Conservation (phyloP, 1,284 basidiomycete genomes). For the Ustilago nuda region DNA sequence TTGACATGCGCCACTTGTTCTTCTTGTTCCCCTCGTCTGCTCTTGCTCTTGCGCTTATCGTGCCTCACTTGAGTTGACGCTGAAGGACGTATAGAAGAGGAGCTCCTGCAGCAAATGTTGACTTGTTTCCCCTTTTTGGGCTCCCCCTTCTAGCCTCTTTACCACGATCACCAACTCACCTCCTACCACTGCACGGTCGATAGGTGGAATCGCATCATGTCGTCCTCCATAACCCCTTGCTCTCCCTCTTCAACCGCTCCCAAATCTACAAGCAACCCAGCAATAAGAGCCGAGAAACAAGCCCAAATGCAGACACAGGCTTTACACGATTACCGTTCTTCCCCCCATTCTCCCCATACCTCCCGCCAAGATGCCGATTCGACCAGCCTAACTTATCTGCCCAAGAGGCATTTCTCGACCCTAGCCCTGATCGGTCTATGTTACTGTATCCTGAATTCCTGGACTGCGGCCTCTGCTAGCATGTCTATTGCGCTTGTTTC, state of each 20-base stretch:
- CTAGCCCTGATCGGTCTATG: conserved; percentile 47
- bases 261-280: background rate
- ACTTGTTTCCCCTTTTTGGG: too few relatives aligned
- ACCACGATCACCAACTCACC: too few relatives aligned
- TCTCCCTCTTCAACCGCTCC: background rate
- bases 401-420: conserved; percentile 41
- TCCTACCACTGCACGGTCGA: too few relatives aligned
- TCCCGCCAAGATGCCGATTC: background rate
- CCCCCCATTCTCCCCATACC: background rate
- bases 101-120: too few relatives aligned
- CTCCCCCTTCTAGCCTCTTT: too few relatives aligned
- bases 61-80: too few relatives aligned
- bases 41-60: background rate
- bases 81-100: too few relatives aligned
- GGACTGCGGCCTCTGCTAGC: conserved; percentile 65
- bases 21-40: background rate
- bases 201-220: too few relatives aligned
- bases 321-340: conserved; percentile 32
- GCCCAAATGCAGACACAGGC: conserved; percentile 35
- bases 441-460: conserved; percentile 63
- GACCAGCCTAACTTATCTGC: background rate
- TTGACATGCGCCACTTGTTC: background rate
- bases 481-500: conserved; percentile 65
- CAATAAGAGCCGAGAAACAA: conserved; percentile 23
- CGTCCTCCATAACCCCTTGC: background rate